Evolutionary conservation across 169 alveolate genomes (phyloP).

Genomic region (Cryptosporidium bovis): DNA sequence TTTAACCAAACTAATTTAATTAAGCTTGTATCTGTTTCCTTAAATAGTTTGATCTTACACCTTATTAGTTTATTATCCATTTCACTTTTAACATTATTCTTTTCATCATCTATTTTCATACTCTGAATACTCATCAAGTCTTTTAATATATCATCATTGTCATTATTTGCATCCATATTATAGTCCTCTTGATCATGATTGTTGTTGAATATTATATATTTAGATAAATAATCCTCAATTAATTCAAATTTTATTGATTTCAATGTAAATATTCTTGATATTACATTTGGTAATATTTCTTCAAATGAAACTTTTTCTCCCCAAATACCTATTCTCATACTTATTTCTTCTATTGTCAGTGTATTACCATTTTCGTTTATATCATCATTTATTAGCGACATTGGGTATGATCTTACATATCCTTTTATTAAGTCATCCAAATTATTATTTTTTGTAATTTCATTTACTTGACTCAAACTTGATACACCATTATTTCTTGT

Average conservation of each 20-base stretch:
- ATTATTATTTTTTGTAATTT: neutral
- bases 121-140: constrained; percentile 15
- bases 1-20: constrained; percentile 46
- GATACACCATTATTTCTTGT: neutral
- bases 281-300: constrained; percentile 48
- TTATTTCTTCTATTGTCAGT: constrained; percentile 24
- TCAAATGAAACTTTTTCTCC: constrained; percentile 71
- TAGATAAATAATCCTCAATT: constrained; percentile 34
- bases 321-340: constrained; percentile 28
- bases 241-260: constrained; percentile 7
- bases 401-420: constrained; percentile 32
- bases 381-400: neutral
- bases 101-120: constrained; percentile 29
- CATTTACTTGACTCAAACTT: neutral
- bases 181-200: constrained; percentile 3
- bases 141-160: neutral
- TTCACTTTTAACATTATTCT: neutral
- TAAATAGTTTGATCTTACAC: constrained; percentile 24
- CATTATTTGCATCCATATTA: neutral
- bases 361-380: neutral
- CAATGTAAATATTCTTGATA: constrained; percentile 42
- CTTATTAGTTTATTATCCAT: neutral
- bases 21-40: constrained; percentile 25
- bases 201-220: neutral
- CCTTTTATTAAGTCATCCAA: constrained; percentile 43